These are phyloP conservation scores for Sambucus nigra DNA, from an alignment of 129 eudicot genomes.

Conservation along the genomic window DNA sequence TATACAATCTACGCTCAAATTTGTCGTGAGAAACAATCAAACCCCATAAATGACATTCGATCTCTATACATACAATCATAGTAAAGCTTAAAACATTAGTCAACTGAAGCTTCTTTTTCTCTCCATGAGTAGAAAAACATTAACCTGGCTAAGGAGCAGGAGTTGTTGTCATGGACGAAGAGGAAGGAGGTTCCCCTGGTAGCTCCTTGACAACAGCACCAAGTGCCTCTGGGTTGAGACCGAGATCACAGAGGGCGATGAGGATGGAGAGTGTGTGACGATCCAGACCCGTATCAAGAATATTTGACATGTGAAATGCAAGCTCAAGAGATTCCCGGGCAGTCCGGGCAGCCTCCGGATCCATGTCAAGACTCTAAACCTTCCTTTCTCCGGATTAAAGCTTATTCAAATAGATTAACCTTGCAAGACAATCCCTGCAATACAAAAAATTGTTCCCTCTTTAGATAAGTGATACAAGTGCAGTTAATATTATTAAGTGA, in stretches of 20 bases:
- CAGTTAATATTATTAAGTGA: not conserved
- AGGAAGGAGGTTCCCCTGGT: slow-evolving; percentile 18
- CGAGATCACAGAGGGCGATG: slow-evolving; percentile 44
- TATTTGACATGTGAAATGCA: slow-evolving; percentile 49
- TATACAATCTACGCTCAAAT: no score
- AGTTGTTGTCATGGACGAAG: slow-evolving; percentile 12
- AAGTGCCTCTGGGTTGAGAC: slow-evolving; percentile 46
- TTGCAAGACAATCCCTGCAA: not conserved
- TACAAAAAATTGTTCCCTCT: not conserved
- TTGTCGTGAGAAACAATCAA: no score
- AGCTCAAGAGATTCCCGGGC: slow-evolving; percentile 54
- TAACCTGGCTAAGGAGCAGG: slow-evolving; percentile 2
- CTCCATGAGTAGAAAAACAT: not conserved
- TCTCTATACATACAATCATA: no score
- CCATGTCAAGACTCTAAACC: slow-evolving; percentile 20
- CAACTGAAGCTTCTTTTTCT: not conserved
- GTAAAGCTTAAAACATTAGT: no score
- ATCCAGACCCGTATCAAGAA: slow-evolving; percentile 55
- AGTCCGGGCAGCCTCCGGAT: slow-evolving; percentile 38
- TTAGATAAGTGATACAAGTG: not conserved
- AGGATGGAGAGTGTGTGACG: slow-evolving; percentile 53
- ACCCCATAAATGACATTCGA: no score
- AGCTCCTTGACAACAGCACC: slow-evolving; percentile 58
- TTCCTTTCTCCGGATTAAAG: not conserved
- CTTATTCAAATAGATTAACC: no score